Evolutionary conservation across 495 filamentous ascomycete species (phyloP).

Genomic region (Talaromyces liani): DNA sequence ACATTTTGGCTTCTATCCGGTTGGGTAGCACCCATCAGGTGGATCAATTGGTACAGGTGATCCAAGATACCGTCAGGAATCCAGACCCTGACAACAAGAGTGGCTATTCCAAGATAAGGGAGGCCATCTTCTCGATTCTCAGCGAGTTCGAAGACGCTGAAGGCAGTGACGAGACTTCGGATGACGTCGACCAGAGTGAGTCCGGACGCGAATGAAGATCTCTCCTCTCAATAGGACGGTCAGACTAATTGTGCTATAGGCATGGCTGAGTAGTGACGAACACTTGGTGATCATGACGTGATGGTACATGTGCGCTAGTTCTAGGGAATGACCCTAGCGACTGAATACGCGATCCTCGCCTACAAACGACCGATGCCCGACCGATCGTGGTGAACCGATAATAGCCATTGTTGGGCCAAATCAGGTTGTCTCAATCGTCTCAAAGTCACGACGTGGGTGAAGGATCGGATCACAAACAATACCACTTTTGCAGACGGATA

Average conservation of each 20-base stretch:
- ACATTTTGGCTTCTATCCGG: conserved; percentile 23
- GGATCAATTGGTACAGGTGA: conserved; percentile 19
- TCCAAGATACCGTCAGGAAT: conserved; percentile 13
- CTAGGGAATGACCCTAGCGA: neutral
- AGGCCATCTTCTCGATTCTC: neutral
- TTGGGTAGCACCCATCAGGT: conserved; percentile 13
- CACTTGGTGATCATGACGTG: neutral
- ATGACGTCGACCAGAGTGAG: neutral
- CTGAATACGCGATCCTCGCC: neutral
- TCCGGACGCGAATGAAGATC: neutral
- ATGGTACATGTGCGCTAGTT: neutral
- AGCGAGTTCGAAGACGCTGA: conserved; percentile 6
- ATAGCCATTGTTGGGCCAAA: neutral
- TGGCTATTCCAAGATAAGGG: neutral
- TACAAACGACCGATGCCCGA: neutral
- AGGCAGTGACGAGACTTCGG: neutral
- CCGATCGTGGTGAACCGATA: neutral
- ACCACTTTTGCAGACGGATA: neutral
- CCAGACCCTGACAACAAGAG: neutral
- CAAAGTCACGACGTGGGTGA: neutral
- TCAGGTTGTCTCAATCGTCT: neutral
- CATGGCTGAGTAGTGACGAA: neutral
- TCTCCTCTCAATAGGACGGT: neutral
- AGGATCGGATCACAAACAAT: neutral
- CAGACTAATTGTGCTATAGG: neutral